Conservation (phyloP, 768 basidiomycete genomes). For the Agaricus subrufescens region DNA sequence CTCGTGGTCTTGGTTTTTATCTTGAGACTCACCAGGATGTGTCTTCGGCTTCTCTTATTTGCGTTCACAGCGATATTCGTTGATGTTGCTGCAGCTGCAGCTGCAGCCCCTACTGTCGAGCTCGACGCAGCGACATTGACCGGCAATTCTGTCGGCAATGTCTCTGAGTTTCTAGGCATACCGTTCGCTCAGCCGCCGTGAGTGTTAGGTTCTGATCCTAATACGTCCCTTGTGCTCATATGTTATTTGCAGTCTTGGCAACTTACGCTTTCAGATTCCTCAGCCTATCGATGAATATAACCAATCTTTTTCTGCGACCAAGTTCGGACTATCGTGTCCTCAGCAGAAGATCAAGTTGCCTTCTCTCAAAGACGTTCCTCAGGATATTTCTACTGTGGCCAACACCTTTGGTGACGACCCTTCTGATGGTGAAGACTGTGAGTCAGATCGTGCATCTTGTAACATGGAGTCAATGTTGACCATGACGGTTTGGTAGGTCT, state of each 20-base stretch:
- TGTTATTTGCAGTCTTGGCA: conserved; percentile 23
- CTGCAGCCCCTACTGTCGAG: conserved; percentile 29
- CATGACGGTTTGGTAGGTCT: conserved; percentile 29
- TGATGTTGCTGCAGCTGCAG: not conserved
- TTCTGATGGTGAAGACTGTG: conserved; percentile 39
- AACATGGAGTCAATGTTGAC: not conserved
- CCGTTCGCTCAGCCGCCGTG: conserved; percentile 55
- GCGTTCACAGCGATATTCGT: conserved; percentile 13
- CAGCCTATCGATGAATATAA: conserved; percentile 30
- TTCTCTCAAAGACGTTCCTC: conserved; percentile 26
- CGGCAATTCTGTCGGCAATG: conserved; percentile 28
- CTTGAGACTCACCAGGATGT: conserved; percentile 9
- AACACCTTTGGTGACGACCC: conserved; percentile 21
- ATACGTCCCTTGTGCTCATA: not conserved
- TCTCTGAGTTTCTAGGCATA: conserved; percentile 44
- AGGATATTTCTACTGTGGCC: conserved; percentile 27
- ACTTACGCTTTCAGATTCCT: conserved; percentile 38
- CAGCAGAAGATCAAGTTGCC: conserved; percentile 39
- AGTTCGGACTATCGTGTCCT: conserved; percentile 40
- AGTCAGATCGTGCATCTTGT: conserved; percentile 12
- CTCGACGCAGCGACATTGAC: conserved; percentile 41
- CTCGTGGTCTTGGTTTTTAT: not conserved
- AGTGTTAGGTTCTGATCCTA: conserved; percentile 11
- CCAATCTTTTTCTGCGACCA: conserved; percentile 31
- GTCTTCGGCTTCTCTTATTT: conserved; percentile 10